These are phyloP conservation scores for Schoenoplectus triqueter DNA, from an alignment of 202 grass and related monocot genomes.

Conservation along the genomic window DNA sequence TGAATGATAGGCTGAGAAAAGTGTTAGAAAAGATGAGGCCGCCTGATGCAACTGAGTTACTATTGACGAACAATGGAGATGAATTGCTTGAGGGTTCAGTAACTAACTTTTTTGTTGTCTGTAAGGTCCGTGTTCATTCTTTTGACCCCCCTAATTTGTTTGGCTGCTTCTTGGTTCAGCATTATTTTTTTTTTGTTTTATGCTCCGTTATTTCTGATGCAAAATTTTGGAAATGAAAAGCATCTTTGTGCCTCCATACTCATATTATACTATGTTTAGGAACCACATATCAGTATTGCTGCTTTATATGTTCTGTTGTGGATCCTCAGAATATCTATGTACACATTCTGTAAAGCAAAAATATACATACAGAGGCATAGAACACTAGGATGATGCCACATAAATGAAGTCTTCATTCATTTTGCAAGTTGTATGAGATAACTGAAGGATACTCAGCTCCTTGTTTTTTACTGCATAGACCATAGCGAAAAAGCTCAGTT, in stretches of 20 bases:
- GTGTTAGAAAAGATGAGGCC: constrained; percentile 84
- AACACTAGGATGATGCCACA: neutral
- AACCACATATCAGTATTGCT: neutral
- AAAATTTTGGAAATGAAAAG: neutral
- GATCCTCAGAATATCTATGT: neutral
- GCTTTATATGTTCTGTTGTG: neutral
- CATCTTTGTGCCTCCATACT: neutral
- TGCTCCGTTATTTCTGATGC: neutral
- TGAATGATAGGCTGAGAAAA: constrained; percentile 59
- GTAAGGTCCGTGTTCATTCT: constrained; percentile 49
- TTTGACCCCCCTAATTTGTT: neutral
- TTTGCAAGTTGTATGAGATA: constrained; percentile 9
- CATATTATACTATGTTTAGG: neutral
- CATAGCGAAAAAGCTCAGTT: neutral
- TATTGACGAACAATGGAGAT: constrained; percentile 75
- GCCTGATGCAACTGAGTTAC: constrained; percentile 62
- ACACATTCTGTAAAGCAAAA: constrained; percentile 39
- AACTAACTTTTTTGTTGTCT: constrained; percentile 74
- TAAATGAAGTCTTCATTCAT: neutral
- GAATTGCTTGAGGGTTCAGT: constrained; percentile 69
- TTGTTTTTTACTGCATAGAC: neutral
- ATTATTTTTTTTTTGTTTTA: constrained; percentile 19
- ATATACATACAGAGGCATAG: neutral
- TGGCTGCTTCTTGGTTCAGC: constrained; percentile 10
- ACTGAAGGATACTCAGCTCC: neutral